Evolutionary conservation across 2,329 filamentous ascomycete species (phyloP), one percentile per base, ranked within the genome.

Genomic region (Ascomycota sp.): DNA sequence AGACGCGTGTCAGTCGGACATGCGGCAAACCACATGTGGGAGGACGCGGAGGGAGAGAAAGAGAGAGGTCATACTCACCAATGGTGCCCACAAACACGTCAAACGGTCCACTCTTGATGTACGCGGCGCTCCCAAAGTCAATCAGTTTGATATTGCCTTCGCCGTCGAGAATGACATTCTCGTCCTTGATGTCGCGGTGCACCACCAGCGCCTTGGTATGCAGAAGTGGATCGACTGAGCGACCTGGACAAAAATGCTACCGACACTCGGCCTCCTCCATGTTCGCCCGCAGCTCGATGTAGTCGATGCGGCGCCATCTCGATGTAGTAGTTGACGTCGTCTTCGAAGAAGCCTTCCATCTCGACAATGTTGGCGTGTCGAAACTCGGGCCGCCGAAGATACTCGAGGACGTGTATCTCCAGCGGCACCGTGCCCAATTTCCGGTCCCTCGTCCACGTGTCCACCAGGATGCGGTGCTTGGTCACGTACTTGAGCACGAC

Each of bases 71-170:
- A 20, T 11, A 53, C 75, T 46, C 61, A 94, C 86, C 86, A 52
- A 98, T 95, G 1, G 89, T 98, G 34, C 89, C 89, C 30, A 98
- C 89, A 56, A 98, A 98, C 10, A 98, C 89, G 50, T 95, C 85
- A 61, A 98, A 98, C 27, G 89, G 89, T 10, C 89, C 89, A 50
- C 78, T 94, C 58, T 92, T 94, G 60, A 95, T 92, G 50, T 98
- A 98, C 36, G 89, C 85, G 34, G 89, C 89, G 47, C 85, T 94
- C 35, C 89, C 89, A 55, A 98, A 98, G 52, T 98, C 89, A 41
- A 95, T 95, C 44, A 98, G 62, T 56, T 94, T 95, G 54, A 98
- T 92, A 41, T 78, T 75, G 19, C 86, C 85, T 48, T 95, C 85
- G 23, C 89, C 86, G 45, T 98, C 89, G 11, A 98, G 61, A 32